A percentile compares a stretch with the other conserved stretches of the same genome.
phyloP scores from a whole-genome alignment of 2,329 filamentous ascomycete species.

The Xylaria hypoxylon region DNA sequence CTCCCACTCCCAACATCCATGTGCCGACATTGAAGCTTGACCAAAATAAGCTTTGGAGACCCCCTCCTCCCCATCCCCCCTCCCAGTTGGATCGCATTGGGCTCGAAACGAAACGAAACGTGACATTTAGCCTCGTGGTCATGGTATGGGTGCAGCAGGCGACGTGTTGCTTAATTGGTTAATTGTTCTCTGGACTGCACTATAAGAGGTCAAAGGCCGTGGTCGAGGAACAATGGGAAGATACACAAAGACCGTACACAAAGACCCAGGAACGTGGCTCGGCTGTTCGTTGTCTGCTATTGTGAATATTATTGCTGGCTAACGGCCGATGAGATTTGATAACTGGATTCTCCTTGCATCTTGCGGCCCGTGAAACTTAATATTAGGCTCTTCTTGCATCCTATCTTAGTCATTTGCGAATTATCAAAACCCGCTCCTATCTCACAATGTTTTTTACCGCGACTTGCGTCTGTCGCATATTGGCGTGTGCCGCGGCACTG shows the following conservation, averaged over 20 bases:
- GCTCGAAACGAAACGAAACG: slow-evolving; percentile 9
- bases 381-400: not conserved
- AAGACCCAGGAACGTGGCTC: slow-evolving; percentile 18
- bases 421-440: not conserved
- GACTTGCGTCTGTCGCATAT: slow-evolving; percentile 17
- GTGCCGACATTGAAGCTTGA: slow-evolving; percentile 21
- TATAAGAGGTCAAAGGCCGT: slow-evolving; percentile 24
- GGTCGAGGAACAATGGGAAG: slow-evolving; percentile 14
- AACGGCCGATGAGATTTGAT: not conserved
- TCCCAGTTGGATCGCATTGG: not conserved
- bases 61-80: no score
- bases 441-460: slow-evolving; percentile 23
- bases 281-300: slow-evolving; percentile 11
- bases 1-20: slow-evolving; percentile 6
- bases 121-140: slow-evolving; percentile 33
- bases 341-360: not conserved
- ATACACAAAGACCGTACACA: slow-evolving; percentile 22
- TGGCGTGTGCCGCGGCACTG: slow-evolving; percentile 23
- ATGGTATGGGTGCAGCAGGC: not conserved
- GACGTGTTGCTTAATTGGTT: not conserved
- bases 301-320: slow-evolving; percentile 13
- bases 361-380: not conserved
- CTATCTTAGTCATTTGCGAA: not conserved
- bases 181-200: not conserved
- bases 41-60: slow-evolving; percentile 24